A percentile compares a stretch with the other conserved stretches of the same genome.
These are phyloP conservation scores for Pseudonitzschia pungens DNA, from an alignment of 108 stramenopile genomes.

Conservation along the genomic window DNA sequence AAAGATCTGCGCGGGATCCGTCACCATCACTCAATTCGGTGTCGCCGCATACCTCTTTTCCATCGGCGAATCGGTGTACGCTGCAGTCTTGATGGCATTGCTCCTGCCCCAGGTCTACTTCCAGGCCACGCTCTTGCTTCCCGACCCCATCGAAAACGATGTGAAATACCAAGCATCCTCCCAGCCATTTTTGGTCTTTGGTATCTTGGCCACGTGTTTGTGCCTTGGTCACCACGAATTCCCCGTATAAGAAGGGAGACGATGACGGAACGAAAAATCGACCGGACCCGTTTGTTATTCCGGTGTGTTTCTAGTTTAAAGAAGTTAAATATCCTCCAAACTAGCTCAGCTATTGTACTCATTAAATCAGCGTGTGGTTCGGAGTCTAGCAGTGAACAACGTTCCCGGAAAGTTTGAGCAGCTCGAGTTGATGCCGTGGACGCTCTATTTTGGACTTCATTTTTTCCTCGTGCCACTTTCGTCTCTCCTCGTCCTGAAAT, in stretches of 20 bases:
- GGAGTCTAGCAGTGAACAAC: slow-evolving; percentile 27
- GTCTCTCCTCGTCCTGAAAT: slow-evolving; percentile 63
- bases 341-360: background rate
- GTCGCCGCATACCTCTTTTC: slow-evolving; percentile 88
- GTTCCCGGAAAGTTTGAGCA: slow-evolving; percentile 44
- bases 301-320: too few species aligned
- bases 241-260: background rate
- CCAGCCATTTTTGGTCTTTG: slow-evolving; percentile 95
- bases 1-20: slow-evolving; percentile 88
- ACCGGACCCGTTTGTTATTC: too few species aligned
- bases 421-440: slow-evolving; percentile 64
- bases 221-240: slow-evolving; percentile 92
- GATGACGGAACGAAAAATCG: too few species aligned
- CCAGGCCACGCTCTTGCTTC: slow-evolving; percentile 88
- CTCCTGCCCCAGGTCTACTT: slow-evolving; percentile 92
- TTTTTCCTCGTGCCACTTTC: slow-evolving; percentile 89
- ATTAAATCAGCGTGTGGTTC: background rate
- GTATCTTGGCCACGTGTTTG: slow-evolving; percentile 89
- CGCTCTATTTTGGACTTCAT: slow-evolving; percentile 84
- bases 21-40: slow-evolving; percentile 88
- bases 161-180: slow-evolving; percentile 94
- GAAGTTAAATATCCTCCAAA: too few species aligned
- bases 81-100: slow-evolving; percentile 71
- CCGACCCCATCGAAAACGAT: slow-evolving; percentile 93
- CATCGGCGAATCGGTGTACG: slow-evolving; percentile 85